phyloP scores from a whole-genome alignment of 305 asterid species.

The Fraxinus greggii region DNA sequence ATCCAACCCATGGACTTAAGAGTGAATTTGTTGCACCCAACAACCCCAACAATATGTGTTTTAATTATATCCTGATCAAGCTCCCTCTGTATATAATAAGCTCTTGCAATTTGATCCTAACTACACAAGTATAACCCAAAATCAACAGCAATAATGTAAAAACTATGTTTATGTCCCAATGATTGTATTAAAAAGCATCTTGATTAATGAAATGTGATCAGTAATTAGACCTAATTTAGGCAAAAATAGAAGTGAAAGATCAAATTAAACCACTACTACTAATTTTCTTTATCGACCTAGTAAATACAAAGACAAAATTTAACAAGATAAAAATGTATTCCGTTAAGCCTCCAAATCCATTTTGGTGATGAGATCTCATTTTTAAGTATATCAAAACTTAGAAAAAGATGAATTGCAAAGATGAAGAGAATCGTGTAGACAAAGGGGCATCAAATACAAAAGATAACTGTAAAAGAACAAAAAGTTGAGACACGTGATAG shows the following conservation, averaged over 20 bases:
- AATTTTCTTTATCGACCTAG: background rate
- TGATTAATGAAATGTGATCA: background rate
- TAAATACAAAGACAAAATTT: background rate
- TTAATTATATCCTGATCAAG: background rate
- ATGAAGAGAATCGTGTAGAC: background rate
- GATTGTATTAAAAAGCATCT: background rate
- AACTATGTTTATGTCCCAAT: background rate
- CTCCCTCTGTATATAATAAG: background rate
- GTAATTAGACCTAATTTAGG: background rate
- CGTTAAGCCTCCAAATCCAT: background rate
- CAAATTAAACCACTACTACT: background rate
- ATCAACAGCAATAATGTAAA: background rate
- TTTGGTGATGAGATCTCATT: background rate
- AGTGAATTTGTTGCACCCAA: background rate
- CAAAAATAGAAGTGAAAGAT: background rate
- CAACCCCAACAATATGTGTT: background rate
- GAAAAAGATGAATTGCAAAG: background rate
- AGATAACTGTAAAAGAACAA: background rate
- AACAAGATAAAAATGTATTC: background rate
- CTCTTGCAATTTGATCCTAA: constrained; percentile 1
- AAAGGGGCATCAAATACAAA: background rate
- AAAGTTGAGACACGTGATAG: background rate
- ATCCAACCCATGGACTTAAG: background rate
- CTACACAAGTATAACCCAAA: background rate
- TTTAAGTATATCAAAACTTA: background rate